A percentile compares a stretch with the other conserved stretches of the same genome.
These are phyloP conservation scores for Pezicula neosporulosa DNA, from an alignment of 2,329 filamentous ascomycete genomes.

Conservation along the genomic window DNA sequence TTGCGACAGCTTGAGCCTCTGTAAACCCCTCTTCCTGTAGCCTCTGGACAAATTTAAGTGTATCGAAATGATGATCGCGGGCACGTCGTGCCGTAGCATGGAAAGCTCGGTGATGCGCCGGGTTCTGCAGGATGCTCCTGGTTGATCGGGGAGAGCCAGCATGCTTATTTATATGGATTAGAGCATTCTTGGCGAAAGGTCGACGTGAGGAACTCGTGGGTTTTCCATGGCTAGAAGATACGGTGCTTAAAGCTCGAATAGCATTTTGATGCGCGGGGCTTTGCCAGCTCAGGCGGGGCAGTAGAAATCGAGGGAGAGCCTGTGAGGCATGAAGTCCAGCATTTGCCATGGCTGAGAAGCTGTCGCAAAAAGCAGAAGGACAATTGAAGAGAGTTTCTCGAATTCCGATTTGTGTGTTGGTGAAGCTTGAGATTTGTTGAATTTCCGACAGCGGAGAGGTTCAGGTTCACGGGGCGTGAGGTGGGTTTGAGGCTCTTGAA, in stretches of 20 bases:
- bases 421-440: too few species aligned
- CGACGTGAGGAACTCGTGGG: constrained; percentile 4
- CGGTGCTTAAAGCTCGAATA: constrained; percentile 20
- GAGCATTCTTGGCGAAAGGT: neutral
- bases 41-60: constrained; percentile 91
- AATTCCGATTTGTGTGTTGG: too few species aligned
- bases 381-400: too few species aligned
- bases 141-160: constrained; percentile 1
- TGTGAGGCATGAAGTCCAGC: constrained; percentile 15
- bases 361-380: neutral
- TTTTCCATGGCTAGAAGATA: constrained; percentile 7
- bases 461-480: too few species aligned
- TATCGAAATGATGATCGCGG: constrained; percentile 95
- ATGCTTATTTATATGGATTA: constrained; percentile 3
- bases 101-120: constrained; percentile 46
- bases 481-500: neutral
- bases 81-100: constrained; percentile 59
- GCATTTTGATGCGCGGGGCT: constrained; percentile 11
- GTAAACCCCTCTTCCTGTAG: constrained; percentile 90
- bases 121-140: constrained; percentile 15
- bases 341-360: constrained; percentile 19
- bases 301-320: constrained; percentile 26
- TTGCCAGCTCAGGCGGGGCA: constrained; percentile 30
- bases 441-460: too few species aligned
- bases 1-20: constrained; percentile 91